Conservation (phyloP, 805 yeast species). For the Kodamaea nitidulidarum region DNA sequence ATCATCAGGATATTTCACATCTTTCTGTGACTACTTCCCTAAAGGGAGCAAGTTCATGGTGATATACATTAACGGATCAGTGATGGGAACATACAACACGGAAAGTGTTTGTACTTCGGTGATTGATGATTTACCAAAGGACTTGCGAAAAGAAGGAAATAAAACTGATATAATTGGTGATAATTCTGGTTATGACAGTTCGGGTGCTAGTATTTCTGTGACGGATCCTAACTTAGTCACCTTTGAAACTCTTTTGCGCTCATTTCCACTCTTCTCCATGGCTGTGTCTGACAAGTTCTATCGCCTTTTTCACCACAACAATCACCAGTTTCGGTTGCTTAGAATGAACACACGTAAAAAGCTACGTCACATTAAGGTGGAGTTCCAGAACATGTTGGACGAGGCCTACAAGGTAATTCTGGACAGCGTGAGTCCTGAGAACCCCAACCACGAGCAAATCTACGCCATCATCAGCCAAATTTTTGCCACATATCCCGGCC, state of each 20-base stretch:
- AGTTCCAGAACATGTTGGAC: constrained; percentile 31
- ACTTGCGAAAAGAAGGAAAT: too few species aligned
- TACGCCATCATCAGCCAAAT: constrained; percentile 29
- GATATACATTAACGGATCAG: constrained; percentile 53
- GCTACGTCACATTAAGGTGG: constrained; percentile 22
- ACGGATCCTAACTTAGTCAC: too few species aligned
- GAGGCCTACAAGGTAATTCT: constrained; percentile 35
- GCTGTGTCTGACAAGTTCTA: constrained; percentile 38
- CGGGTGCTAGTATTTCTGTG: too few species aligned
- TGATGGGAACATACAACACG: constrained; percentile 20
- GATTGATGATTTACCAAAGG: too few species aligned
- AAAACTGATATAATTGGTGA: too few species aligned
- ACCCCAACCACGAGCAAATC: constrained; percentile 33
- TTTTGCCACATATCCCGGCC: constrained; percentile 29
- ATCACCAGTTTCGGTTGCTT: constrained; percentile 27
- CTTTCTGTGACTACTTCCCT: constrained; percentile 58
- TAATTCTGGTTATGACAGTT: too few species aligned
- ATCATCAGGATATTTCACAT: constrained; percentile 44
- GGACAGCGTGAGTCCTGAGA: constrained; percentile 33
- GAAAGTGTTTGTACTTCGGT: too few species aligned
- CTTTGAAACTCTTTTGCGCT: constrained; percentile 36
- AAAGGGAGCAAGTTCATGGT: constrained; percentile 54
- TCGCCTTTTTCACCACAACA: constrained; percentile 39
- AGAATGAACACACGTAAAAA: constrained; percentile 27
- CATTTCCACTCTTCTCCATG: constrained; percentile 36